Percentiles rank a stretch among this genome's conserved stretches.
phyloP scores from a whole-genome alignment of 2,329 filamentous ascomycete genomes.

The Chaetomium sp. region DNA sequence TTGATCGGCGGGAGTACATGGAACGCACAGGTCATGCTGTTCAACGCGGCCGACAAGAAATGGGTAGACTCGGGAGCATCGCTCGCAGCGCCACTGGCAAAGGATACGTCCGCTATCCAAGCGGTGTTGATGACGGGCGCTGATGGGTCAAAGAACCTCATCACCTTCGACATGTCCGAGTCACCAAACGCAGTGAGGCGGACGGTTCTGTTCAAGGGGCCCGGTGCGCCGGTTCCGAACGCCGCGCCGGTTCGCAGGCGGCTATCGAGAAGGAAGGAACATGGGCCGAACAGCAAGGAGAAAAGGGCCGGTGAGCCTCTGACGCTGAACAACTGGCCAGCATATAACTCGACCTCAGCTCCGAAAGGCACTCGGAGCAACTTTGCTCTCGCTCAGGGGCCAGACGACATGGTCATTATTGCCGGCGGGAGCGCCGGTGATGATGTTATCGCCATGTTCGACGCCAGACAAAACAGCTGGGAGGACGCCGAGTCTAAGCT shows the following conservation, averaged over 20 bases:
- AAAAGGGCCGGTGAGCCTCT: slow-evolving; percentile 47
- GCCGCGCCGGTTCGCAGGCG: slow-evolving; percentile 48
- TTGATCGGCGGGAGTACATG: slow-evolving; percentile 72
- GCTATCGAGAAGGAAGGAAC: slow-evolving; percentile 38
- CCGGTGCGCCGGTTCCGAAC: slow-evolving; percentile 56
- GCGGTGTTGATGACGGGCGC: slow-evolving; percentile 68
- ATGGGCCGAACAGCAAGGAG: slow-evolving; percentile 30
- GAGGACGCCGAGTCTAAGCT: slow-evolving; percentile 69
- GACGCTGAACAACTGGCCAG: slow-evolving; percentile 68
- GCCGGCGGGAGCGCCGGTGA: slow-evolving; percentile 69
- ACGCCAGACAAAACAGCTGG: slow-evolving; percentile 77
- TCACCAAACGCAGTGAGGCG: slow-evolving; percentile 76
- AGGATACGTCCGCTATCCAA: slow-evolving; percentile 59
- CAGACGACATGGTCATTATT: slow-evolving; percentile 70
- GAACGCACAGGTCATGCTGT: slow-evolving; percentile 73
- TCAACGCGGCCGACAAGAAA: slow-evolving; percentile 56
- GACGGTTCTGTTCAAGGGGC: slow-evolving; percentile 64
- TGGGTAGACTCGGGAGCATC: slow-evolving; percentile 71
- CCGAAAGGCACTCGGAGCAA: slow-evolving; percentile 65
- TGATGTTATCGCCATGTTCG: slow-evolving; percentile 74
- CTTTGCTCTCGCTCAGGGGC: slow-evolving; percentile 70
- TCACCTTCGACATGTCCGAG: slow-evolving; percentile 73
- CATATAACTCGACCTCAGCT: slow-evolving; percentile 75
- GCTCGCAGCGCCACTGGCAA: slow-evolving; percentile 62
- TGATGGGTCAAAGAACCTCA: slow-evolving; percentile 76